Percentiles rank a stretch among this genome's conserved stretches.
These are phyloP conservation scores for Ampelocalamus luodianensis DNA, from an alignment of 176 grass and related monocot species.

Conservation along the genomic window DNA sequence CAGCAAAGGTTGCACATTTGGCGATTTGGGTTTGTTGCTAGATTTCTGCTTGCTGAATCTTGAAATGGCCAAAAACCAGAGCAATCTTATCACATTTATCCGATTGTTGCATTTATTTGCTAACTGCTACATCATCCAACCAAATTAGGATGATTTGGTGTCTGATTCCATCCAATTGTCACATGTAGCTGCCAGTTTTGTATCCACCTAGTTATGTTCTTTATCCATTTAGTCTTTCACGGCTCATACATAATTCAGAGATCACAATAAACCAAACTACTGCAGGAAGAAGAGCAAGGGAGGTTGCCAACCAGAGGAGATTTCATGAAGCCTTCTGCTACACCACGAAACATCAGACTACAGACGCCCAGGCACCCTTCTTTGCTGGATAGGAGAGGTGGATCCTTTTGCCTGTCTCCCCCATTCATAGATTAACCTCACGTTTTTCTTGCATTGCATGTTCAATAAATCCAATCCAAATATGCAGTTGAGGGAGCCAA, in stretches of 20 bases:
- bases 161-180: slow-evolving; percentile 15
- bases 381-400: slow-evolving; percentile 48
- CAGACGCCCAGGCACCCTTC: slow-evolving; percentile 55
- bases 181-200: slow-evolving; percentile 12
- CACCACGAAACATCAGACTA: slow-evolving; percentile 43
- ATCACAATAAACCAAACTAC: slow-evolving; percentile 1
- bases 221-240: slow-evolving; percentile 19
- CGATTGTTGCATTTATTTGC: slow-evolving; percentile 15
- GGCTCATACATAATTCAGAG: background rate
- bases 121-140: background rate
- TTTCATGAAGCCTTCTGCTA: slow-evolving; percentile 49
- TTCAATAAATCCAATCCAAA: slow-evolving; percentile 23
- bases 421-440: background rate
- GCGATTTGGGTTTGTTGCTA: slow-evolving; percentile 21
- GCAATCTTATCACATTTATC: background rate
- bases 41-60: slow-evolving; percentile 20
- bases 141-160: background rate
- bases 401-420: slow-evolving; percentile 10
- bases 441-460: slow-evolving; percentile 33
- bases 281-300: slow-evolving; percentile 47
- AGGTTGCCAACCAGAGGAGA: slow-evolving; percentile 47
- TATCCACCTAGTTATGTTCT: slow-evolving; percentile 20
- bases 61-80: slow-evolving; percentile 3
- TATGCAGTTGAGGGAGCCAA: slow-evolving; percentile 50
- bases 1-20: slow-evolving; percentile 18